Base-by-base conservation (phyloP, 2,329 filamentous ascomycete genomes). In the Penicillium sp. region DNA sequence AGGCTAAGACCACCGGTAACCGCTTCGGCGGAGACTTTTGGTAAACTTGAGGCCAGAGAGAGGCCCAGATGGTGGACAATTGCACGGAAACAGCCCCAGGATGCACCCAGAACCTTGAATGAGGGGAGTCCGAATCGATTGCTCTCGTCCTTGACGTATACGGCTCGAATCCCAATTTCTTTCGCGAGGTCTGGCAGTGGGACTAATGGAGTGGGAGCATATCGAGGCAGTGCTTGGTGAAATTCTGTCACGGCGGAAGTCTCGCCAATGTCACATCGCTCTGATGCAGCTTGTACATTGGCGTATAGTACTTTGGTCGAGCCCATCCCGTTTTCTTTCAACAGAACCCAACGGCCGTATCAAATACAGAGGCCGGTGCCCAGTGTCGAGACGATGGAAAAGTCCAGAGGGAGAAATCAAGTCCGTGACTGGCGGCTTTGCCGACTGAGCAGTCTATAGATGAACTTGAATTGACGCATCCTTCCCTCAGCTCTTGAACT, bases 41-140 rank as follows among this genome's bases (percentile, higher is more conserved):
- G 66, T 0, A 84, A 58, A 3, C 68, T 61, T 0, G 73, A 62
- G 1, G 71, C 69, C 0, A 71, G 53, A 0, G 74, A 64, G 0
- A 82, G 65, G 2, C 61, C 64, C 0, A 82, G 65, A 6, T 68
- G 64, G 1, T 68, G 60, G 0, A 70, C 62, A 5, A 88, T 60
- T 11, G 83, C 79, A 5, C 78, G 76, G 56, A 81, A 84, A 3
- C 79, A 76, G 0, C 80, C 85, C 85, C 85, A 91, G 0, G 84
- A 86, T 1, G 87, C 86, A 18, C 87, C 88, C 0, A 90, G 76
- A 39, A 90, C 86, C 66, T 93, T 93, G 74, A 90, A 91, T 0
- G 86, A 78, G 0, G 85, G 84, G 1, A 90, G 73, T 0, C 83
- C 82, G 34, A 88, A 80, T 4, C 86, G 78, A 45, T 69, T 73